phyloP scores from a whole-genome alignment of 139 green algal genomes.

The Haematococcus lacustris region DNA sequence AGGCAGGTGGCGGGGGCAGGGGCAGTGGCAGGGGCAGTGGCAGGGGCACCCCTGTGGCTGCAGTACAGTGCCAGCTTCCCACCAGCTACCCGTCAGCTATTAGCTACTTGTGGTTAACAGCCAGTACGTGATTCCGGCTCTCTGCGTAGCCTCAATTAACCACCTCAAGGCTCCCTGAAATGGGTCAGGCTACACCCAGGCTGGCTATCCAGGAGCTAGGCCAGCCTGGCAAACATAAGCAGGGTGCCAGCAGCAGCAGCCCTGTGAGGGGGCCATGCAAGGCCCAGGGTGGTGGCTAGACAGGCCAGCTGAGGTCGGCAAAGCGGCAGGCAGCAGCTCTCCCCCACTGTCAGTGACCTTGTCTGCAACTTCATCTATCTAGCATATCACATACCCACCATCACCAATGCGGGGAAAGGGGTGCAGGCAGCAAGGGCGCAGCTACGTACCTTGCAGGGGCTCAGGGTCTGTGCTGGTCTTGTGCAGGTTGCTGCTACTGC shows the following conservation, averaged over 20 bases:
- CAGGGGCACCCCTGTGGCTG: no score
- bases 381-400: neutral
- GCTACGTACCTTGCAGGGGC: neutral
- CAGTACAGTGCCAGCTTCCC: no score
- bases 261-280: neutral
- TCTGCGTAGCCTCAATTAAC: neutral
- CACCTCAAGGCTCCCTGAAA: neutral
- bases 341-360: no score
- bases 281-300: no score
- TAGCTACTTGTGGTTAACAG: neutral
- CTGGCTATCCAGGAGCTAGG: neutral
- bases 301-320: no score
- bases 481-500: neutral
- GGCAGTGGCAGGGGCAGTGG: no score
- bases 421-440: no score
- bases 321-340: no score
- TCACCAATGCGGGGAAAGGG: neutral
- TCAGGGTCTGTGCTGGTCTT: neutral
- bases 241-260: neutral
- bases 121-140: slow-evolving; percentile 8
- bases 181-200: no score
- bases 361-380: neutral
- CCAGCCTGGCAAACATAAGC: neutral
- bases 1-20: slow-evolving; percentile 4
- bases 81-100: neutral